A percentile compares a stretch with the other conserved stretches of the same genome.
Evolutionary conservation across 2,329 filamentous ascomycete species (phyloP).

Genomic region (Phialemonium atrogriseum): DNA sequence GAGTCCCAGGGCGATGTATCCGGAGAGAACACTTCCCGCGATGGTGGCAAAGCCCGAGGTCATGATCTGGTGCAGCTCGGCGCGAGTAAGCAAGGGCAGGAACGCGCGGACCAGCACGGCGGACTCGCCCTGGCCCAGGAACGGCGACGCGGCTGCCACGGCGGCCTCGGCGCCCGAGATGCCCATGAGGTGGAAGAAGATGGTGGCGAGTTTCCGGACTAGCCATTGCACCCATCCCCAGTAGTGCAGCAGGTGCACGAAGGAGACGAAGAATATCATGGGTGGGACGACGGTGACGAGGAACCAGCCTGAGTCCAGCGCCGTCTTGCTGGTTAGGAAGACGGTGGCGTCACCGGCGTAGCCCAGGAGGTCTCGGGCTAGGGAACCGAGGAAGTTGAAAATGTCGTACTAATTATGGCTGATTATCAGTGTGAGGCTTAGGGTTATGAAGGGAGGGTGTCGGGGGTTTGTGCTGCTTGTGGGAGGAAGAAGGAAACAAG

Average conservation of each 20-base stretch:
- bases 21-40: conserved; percentile 76
- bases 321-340: conserved; percentile 55
- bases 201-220: conserved; percentile 74
- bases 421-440: background rate
- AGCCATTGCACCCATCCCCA: conserved; percentile 81
- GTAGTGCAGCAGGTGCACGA: conserved; percentile 84
- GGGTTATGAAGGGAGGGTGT: background rate
- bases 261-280: conserved; percentile 91
- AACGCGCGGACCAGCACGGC: conserved; percentile 89
- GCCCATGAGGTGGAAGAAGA: conserved; percentile 85
- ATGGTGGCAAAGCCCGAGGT: conserved; percentile 89
- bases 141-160: conserved; percentile 84
- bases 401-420: conserved; percentile 54
- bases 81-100: conserved; percentile 73
- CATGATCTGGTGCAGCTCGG: conserved; percentile 90
- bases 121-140: conserved; percentile 90
- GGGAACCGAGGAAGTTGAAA: conserved; percentile 76
- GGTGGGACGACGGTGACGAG: conserved; percentile 73
- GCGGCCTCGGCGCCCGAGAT: conserved; percentile 92
- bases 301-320: conserved; percentile 52
- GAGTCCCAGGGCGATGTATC: conserved; percentile 76
- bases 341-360: conserved; percentile 65
- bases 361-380: conserved; percentile 65
- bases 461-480: too few species aligned
- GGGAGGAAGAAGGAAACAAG: too few species aligned